Base-by-base conservation (phyloP, 805 yeast species). In the Metschnikowia proteae region DNA sequence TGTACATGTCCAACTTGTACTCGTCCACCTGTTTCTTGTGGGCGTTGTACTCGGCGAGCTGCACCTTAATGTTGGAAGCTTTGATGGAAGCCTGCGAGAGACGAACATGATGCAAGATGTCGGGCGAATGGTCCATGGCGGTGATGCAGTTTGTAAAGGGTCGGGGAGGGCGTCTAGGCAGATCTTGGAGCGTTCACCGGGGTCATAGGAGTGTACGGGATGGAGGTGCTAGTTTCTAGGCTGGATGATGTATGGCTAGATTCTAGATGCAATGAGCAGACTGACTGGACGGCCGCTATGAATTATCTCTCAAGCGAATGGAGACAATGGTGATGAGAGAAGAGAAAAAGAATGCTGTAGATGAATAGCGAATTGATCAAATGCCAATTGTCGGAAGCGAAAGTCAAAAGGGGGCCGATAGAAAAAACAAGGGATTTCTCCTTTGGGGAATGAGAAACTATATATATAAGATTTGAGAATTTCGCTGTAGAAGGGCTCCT, bases 1-100 rank as follows among this genome's bases (percentile, higher is more conserved):
- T 59, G 40, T 70, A 61, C 55, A 71, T 71, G 13, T 78, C 80
- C 43, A 65, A 52, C 50, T 73, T 70, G 59, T 81, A 80, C 49
- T 76, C 80, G 39, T 66, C 61, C 43, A 77, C 64, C 10, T 74
- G 61, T 13, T 57, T 59, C 33, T 64, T 67, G 60, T 80, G 84
- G 34, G 75, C 69, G 45, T 68, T 64, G 50, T 70, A 72, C 58
- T 80, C 83, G 70, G 76, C 77, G 44, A 69, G 58, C 43, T 54
- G 58, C 38, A 80, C 59, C 26, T 63, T 63, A 37, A 73, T 64
- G 55, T 74, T 66, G 27, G 73, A 55, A 4, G 81, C 73, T 51
- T 66, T 71, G 46, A 68, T 43, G 28, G 64, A 59, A 29, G 67
- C 59, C 47, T 68, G 63, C 45, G 62, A 51, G 42, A 67, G 54